Evolutionary conservation across 495 filamentous ascomycete genomes (phyloP), one percentile per base, ranked within the genome.

Genomic region (Aspergillus biplanus): DNA sequence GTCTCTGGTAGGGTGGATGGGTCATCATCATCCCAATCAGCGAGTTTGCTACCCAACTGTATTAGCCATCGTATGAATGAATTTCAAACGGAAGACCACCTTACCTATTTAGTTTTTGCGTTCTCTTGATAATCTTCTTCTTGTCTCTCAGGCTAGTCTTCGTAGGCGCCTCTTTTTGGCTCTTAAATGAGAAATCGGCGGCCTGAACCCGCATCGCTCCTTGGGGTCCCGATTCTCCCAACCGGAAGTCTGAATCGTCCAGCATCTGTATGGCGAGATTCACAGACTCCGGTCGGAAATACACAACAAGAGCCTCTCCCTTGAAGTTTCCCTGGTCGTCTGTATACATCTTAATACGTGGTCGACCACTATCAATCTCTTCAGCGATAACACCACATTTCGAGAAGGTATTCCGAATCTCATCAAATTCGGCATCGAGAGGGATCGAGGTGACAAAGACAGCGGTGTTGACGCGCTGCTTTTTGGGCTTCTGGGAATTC

Each of bases 21-120:
- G 62, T 97, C 93, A 64, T 93, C 91, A 66, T 97, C 93, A 73
- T 89, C 86, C 94, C 94, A 98, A 75, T 97, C 93, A 21, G 91
- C 90, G 15, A 97, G 86, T 79, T 93, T 93, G 68, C 90, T 93
- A 64, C 58, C 53, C 34, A 35, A n/a, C 4, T 33, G 33, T 46
- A 33, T 69, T 33, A 69, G 66, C 56, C 44, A 59, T 27, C 6
- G 6, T 9, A 18, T 31, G 5, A 50, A 21, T 21, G 3, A 27
- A 27, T 27, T 27, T 27, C 8, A 50, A 50, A 6, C 27, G 16
- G 21, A 9, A 50, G 16, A 50, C 16, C 18, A n/a, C 6, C 82
- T 44, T 70, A 88, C 87, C 74, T 86, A 67, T 92, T 90, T 53
- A 97, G 78, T 71, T 90, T 93, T 74, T 97, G 90, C 0, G 91